Percentiles rank a stretch among this genome's conserved stretches.
Evolutionary conservation across 495 filamentous ascomycete genomes (phyloP).

Genomic region (Hypoxylon rickii): DNA sequence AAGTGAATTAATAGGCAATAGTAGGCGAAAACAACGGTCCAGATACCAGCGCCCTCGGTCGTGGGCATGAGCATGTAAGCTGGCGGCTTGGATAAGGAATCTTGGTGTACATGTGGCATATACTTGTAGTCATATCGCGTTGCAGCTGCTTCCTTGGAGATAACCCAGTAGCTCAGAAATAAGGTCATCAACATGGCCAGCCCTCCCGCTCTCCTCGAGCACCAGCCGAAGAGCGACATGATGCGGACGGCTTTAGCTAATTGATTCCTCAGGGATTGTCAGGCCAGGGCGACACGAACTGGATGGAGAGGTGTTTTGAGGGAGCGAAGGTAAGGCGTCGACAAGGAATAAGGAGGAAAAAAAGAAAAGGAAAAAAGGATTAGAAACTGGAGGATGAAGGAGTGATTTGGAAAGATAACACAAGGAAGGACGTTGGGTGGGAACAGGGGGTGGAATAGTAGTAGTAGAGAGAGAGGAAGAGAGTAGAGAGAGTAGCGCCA

Average conservation of each 20-base stretch:
- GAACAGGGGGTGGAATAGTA: constrained; percentile 27
- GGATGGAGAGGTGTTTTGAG: constrained; percentile 17
- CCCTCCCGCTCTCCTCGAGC: constrained; percentile 52
- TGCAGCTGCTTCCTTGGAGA: constrained; percentile 48
- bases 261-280: constrained; percentile 22
- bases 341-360: constrained; percentile 20
- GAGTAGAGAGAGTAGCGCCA: constrained; percentile 12
- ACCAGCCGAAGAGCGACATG: constrained; percentile 57
- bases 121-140: constrained; percentile 53
- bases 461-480: constrained; percentile 18
- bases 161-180: constrained; percentile 51
- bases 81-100: constrained; percentile 47
- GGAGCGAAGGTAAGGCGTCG: constrained; percentile 19
- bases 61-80: constrained; percentile 32
- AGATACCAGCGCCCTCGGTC: constrained; percentile 37
- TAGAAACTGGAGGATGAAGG: constrained; percentile 10
- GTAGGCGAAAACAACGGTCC: constrained; percentile 52
- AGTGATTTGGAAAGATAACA: constrained; percentile 29
- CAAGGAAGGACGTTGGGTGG: constrained; percentile 31
- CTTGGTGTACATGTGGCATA: constrained; percentile 46
- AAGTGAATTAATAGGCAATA: constrained; percentile 60
- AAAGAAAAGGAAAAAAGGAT: constrained; percentile 14
- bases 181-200: constrained; percentile 52
- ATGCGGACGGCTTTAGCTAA: constrained; percentile 19
- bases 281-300: constrained; percentile 8